These are phyloP conservation scores for Termitomyces sp. DNA, from an alignment of 768 basidiomycete species.

Conservation along the genomic window DNA sequence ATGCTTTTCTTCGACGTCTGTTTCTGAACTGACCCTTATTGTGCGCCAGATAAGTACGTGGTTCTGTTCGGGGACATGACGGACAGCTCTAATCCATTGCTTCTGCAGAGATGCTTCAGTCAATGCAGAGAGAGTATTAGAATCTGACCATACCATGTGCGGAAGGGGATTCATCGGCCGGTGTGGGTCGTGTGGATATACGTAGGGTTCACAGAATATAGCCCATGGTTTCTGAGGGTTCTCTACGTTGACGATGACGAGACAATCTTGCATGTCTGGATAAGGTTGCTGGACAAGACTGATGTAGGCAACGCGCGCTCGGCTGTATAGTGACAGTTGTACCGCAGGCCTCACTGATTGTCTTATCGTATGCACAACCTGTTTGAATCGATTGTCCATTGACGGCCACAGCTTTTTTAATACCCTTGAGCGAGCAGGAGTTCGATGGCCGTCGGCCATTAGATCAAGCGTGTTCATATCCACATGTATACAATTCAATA, in stretches of 20 bases:
- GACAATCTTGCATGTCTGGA: not conserved
- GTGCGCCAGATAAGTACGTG: conserved; percentile 48
- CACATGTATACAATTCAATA: conserved; percentile 36
- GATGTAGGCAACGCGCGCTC: not conserved
- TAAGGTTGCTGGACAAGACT: not conserved
- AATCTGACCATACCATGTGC: not conserved
- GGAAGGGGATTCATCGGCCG: not conserved
- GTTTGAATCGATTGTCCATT: not conserved
- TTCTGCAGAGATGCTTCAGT: conserved; percentile 21
- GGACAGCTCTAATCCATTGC: conserved; percentile 46
- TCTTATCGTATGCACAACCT: not conserved
- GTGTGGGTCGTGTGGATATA: not conserved
- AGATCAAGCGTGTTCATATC: conserved; percentile 37
- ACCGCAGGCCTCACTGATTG: not conserved
- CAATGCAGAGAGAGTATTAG: not conserved
- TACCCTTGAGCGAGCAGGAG: not conserved
- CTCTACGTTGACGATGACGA: not conserved
- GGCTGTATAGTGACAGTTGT: not conserved
- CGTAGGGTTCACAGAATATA: not conserved
- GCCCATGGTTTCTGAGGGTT: not conserved
- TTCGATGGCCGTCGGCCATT: conserved; percentile 18
- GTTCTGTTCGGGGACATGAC: conserved; percentile 44
- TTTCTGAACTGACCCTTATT: conserved; percentile 6
- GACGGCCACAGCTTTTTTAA: not conserved
- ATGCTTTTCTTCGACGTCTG: not conserved